Evolutionary conservation across 2,329 filamentous ascomycete genomes (phyloP), one percentile per base, ranked within the genome.

Genomic region (Colletotrichum sp.): DNA sequence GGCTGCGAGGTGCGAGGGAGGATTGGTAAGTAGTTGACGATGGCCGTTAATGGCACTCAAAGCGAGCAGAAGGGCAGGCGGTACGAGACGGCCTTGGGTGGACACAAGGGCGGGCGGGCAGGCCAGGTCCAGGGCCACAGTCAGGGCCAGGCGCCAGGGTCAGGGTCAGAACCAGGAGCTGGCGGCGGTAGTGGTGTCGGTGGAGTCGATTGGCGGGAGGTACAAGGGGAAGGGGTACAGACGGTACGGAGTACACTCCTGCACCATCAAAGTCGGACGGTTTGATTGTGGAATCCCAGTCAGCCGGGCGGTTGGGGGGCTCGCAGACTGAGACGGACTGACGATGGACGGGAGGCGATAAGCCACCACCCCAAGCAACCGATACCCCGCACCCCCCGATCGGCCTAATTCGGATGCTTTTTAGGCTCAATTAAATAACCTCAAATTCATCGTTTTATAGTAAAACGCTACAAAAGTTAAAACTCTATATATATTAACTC

Each of bases 151-250:
- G 32, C 57, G 73, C 70, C 69, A 73, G 64, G 70, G 73, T 36
- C 73, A 76, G 73, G 73, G 73, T 36, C 64, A 72, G 69, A 28
- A 65, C 63, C 44, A 76, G 64, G 70, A 73, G 57, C 69, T 73
- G 64, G 28, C 70, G 69, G 73, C 64, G 59, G 70, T 68, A 76
- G 64, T 68, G 69, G 64, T 73, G 39, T 73, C 32, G 44, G 59
- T 73, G 73, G 73, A 65, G 72, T 68, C 64, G 73, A 64, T 76
- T 65, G 69, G 70, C 64, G 73, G 73, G 64, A 73, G 69, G 73
- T 72, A 73, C 70, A 76, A 73, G 70, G 73, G 67, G 68, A 55
- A 64, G 68, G 59, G 70, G 73, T 76, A 73, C 70, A 76, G 71
- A 62, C 49, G 68, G 72, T 71, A 71, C 68, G 39, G 39, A 44